Base-by-base conservation (phyloP, 1,139 yeast genomes). In the Sugiyamaella japonica region DNA sequence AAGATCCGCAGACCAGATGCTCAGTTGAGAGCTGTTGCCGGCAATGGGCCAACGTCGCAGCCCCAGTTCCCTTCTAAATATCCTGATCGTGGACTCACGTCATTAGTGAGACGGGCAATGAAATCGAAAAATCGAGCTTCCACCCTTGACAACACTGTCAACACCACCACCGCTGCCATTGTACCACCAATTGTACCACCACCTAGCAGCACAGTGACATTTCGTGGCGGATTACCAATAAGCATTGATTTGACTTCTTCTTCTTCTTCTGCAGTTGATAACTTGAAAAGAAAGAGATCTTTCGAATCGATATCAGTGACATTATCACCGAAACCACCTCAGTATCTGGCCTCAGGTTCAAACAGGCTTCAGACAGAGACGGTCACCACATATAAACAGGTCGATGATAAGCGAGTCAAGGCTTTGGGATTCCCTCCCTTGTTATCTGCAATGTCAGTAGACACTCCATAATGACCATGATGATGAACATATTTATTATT, bases 351-450 rank as follows among this genome's bases (percentile, higher is more conserved):
- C 45, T 32, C 56, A 8, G 15, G 50, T 40, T 43, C 56, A 51
- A 40, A 13, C 8, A 40, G 17, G 10, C 20, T 40, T 31, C 44
- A 28, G 9, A 17, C 41, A 9, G 31, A 34, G 23, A n/a, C 7
- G 34, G 9, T 38, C 46, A 38, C 34, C 9, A 13, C 23, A 7
- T 20, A 56, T 9, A 45, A 52, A 8, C 34, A 54, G 20, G 52
- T 54, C 20, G 61, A 56, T 7, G 64, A 60, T 48, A 57, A 59
- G 48, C 59, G 64, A 7, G 66, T 62, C 23, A 59, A 59, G 34
- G 67, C 69, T 3, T 57, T 67, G 57, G 71, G 70, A 7, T 68
- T 67, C 52, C 71, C 71, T 2, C 71, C 71, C 0, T 49, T 61
- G 32, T 55, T 66, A 10, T 53, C 64, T 15, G 57, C 61, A n/a